Evolutionary conservation across 495 filamentous ascomycete species (phyloP).

Genomic region (Chaetomidium leptoderma): DNA sequence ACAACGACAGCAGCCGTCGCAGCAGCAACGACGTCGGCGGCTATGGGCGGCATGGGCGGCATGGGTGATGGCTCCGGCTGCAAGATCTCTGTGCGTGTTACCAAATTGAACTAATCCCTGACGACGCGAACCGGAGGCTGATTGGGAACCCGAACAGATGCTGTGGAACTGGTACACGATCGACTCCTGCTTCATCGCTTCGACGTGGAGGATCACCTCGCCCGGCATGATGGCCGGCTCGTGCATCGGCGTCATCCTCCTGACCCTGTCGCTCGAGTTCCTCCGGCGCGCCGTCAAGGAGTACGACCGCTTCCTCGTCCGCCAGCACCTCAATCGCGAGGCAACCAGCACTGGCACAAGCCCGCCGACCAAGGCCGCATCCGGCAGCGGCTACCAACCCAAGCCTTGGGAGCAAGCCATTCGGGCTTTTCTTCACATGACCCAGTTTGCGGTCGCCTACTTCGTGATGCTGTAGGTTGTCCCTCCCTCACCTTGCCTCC

Average conservation of each 20-base stretch:
- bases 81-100: slow-evolving; percentile 16
- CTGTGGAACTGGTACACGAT: slow-evolving; percentile 74
- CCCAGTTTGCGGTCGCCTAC: slow-evolving; percentile 67
- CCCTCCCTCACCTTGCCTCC: too few species aligned
- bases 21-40: neutral
- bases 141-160: slow-evolving; percentile 43
- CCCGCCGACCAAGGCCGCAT: neutral
- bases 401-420: slow-evolving; percentile 54
- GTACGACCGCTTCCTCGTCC: slow-evolving; percentile 58
- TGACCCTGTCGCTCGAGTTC: slow-evolving; percentile 60
- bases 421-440: slow-evolving; percentile 57
- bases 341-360: too few species aligned
- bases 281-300: slow-evolving; percentile 55
- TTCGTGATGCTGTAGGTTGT: slow-evolving; percentile 60
- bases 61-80: slow-evolving; percentile 16
- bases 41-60: slow-evolving; percentile 11
- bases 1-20: neutral
- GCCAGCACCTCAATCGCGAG: slow-evolving; percentile 26
- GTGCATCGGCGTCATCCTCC: slow-evolving; percentile 63
- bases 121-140: too few species aligned
- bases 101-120: too few species aligned
- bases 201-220: slow-evolving; percentile 60
- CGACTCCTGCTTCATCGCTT: slow-evolving; percentile 65
- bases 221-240: slow-evolving; percentile 60
- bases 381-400: slow-evolving; percentile 40